Base-by-base conservation (phyloP, 768 basidiomycete genomes). In the Psilocybe cyanescens region DNA sequence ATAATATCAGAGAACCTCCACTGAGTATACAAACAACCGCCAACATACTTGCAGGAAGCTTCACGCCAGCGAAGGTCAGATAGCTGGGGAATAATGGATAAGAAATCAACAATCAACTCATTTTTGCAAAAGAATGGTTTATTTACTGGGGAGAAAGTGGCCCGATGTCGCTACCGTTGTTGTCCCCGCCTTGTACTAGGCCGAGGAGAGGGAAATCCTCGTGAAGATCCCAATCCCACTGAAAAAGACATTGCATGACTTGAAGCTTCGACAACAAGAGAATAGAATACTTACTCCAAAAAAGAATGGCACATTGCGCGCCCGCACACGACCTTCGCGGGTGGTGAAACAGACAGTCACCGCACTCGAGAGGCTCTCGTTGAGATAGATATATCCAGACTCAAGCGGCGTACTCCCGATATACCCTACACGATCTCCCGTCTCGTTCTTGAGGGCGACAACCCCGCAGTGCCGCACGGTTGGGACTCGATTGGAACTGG, bases 201-300 rank as follows among this genome's bases (percentile, higher is more conserved):
- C 59, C 67, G 9, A 68, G 57, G 12, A 68, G 59, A 30, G 65
- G 64, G 51, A 62, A 62, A 16, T 55, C 55, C 4, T 35, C 47
- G 12, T 12, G 37, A 17, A 45, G 45, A 30, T 52, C 51, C 64
- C 60, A 65, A 24, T 62, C 54, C 57, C 37, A 41, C 30, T 8
- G 45, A 2, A 46, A 14, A 46, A 24, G n/a, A 31, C 7, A 56
- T 55, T 24, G 19, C 4, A 19, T 33, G 4, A 7, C 24, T 24
- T 24, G 30, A 3, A 30, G 28, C 2, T 11, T 14, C 8, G 28
- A 24, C 1, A 39, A 17, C 3, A 4, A n/a, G 12, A 35, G 37
- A 19, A 17, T 16, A 1, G 2, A n/a, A 45, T 11, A 54, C 57
- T 12, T 24, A 65, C 64, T 52, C 51, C 53, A 29, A 65, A 55